Percentiles rank a stretch among this genome's conserved stretches.
These are phyloP conservation scores for Aureobasidium leucospermi DNA, from an alignment of 2,329 filamentous ascomycete species.

Conservation along the genomic window DNA sequence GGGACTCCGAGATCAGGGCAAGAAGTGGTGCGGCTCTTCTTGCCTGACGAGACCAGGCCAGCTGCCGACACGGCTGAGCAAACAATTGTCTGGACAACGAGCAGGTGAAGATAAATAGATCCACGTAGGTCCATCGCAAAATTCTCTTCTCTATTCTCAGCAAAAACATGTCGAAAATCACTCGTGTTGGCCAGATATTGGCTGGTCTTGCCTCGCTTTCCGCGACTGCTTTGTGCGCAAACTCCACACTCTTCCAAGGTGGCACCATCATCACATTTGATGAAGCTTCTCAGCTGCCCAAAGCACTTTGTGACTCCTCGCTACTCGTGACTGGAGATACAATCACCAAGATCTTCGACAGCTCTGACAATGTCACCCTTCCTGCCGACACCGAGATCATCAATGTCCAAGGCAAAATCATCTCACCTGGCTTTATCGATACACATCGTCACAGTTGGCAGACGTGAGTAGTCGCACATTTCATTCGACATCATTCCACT, in stretches of 20 bases:
- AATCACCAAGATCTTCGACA: neutral
- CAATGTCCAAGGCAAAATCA: constrained; percentile 29
- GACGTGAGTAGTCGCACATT: constrained; percentile 25
- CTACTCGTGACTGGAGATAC: constrained; percentile 4
- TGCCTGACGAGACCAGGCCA: neutral
- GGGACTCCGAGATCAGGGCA: neutral
- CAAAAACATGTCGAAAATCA: neutral
- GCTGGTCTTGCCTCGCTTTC: neutral
- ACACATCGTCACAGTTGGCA: constrained; percentile 47
- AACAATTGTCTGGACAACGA: neutral
- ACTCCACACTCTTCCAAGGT: neutral
- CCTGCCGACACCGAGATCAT: constrained; percentile 25
- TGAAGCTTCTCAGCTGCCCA: neutral
- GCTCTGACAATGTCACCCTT: neutral
- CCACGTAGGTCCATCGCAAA: neutral
- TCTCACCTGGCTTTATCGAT: constrained; percentile 38
- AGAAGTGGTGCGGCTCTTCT: neutral
- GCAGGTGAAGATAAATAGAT: neutral
- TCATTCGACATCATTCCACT: no score
- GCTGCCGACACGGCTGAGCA: neutral
- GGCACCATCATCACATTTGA: constrained; percentile 14
- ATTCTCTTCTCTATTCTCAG: no score
- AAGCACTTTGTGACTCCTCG: neutral
- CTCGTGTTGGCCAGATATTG: neutral
- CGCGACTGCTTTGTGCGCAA: neutral